Evolutionary conservation across 208 protist genomes (phyloP).

Genomic region (Acanthamoeba divionensis): DNA sequence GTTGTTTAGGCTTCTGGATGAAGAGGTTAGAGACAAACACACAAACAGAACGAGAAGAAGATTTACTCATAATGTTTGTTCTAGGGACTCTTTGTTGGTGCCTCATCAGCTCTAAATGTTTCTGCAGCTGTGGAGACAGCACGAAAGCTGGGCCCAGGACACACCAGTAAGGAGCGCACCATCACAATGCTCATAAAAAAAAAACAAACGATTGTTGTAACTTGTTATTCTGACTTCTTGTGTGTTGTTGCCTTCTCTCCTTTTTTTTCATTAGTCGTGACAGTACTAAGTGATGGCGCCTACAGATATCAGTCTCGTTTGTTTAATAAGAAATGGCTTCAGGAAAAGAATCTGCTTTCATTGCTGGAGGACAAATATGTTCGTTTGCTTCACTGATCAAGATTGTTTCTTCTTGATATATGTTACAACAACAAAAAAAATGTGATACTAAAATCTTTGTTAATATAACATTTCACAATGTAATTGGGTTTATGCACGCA

Average conservation of each 20-base stretch:
- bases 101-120: conserved; percentile 70
- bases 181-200: neutral
- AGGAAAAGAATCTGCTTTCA: conserved; percentile 56
- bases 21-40: conserved; percentile 32
- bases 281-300: conserved; percentile 66
- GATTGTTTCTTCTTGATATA: no score
- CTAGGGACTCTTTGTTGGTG: conserved; percentile 68
- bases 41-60: no score
- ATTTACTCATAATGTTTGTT: no score
- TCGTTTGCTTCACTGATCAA: conserved; percentile 24
- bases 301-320: conserved; percentile 62
- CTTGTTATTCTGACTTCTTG: neutral
- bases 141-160: conserved; percentile 11
- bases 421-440: no score
- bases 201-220: no score
- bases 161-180: neutral
- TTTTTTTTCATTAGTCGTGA: conserved; percentile 46
- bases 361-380: neutral
- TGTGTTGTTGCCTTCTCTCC: neutral
- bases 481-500: no score
- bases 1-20: conserved; percentile 60
- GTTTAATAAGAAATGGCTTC: conserved; percentile 64
- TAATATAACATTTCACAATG: no score
- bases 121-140: conserved; percentile 62
- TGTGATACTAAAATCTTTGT: no score